Percentiles rank a stretch among this genome's conserved stretches.
phyloP scores from a whole-genome alignment of 1,284 basidiomycete genomes.

The Athelia sp. region DNA sequence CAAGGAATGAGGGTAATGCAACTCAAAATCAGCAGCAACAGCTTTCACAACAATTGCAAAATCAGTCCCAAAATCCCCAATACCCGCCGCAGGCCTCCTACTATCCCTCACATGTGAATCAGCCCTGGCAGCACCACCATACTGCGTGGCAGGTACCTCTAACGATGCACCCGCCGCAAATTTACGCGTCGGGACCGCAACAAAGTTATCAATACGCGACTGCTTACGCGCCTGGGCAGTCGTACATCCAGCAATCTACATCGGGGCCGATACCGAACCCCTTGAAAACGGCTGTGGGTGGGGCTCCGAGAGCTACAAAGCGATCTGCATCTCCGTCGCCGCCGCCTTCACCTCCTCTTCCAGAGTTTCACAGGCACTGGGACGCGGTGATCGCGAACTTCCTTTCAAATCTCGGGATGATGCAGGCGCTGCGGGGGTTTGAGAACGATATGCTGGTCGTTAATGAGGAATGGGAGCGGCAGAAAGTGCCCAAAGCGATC shows the following conservation, averaged over 20 bases:
- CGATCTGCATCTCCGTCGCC: background rate
- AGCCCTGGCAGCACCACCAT: no score
- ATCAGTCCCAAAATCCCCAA: background rate
- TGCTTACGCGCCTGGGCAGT: no score
- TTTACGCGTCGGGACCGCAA: no score
- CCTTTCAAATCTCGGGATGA: constrained; percentile 48
- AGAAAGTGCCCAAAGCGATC: constrained; percentile 50
- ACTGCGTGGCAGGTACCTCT: no score
- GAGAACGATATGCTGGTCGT: constrained; percentile 67
- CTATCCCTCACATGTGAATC: background rate
- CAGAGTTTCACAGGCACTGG: constrained; percentile 52
- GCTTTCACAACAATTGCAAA: background rate
- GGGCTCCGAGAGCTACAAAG: no score
- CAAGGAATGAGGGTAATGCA: background rate
- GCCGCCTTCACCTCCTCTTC: constrained; percentile 33
- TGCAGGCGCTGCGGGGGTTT: constrained; percentile 58
- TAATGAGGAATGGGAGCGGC: constrained; percentile 59
- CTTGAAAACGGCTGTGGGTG: no score
- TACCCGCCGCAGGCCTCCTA: background rate
- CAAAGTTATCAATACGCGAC: no score
- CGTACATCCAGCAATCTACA: no score
- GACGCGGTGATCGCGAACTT: constrained; percentile 54
- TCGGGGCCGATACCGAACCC: no score
- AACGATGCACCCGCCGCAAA: no score
- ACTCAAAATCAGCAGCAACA: background rate